These are phyloP conservation scores for Juncus effusus DNA, from an alignment of 176 grass and related monocot genomes.

Conservation along the genomic window DNA sequence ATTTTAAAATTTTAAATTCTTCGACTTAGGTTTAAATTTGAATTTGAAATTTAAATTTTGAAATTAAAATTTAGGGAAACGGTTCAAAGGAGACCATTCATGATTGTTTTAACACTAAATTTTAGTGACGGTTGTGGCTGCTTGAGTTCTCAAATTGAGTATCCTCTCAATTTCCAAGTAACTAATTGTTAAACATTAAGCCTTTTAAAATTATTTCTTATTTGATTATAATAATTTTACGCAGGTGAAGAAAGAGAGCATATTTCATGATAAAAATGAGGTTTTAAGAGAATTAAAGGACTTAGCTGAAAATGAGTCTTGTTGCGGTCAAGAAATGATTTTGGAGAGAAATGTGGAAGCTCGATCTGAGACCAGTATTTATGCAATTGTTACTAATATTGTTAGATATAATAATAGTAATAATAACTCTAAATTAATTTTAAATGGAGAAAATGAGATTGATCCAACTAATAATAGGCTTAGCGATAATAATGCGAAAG, in stretches of 20 bases:
- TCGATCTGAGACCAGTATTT: conserved; percentile 39
- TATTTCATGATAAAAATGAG: conserved; percentile 45
- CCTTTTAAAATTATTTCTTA: conserved; percentile 4
- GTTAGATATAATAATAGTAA: conserved; percentile 36
- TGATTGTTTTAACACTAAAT: conserved; percentile 74
- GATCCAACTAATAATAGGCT: background rate
- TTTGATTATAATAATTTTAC: conserved; percentile 15
- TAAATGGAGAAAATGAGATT: conserved; percentile 13
- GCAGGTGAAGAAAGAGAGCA: conserved; percentile 62
- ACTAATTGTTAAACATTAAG: conserved; percentile 20
- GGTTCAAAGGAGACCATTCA: conserved; percentile 57
- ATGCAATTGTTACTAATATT: conserved; percentile 68
- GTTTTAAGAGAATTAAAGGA: conserved; percentile 41
- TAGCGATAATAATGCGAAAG: too few relatives aligned
- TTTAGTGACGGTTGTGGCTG: conserved; percentile 81
- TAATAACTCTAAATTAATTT: conserved; percentile 21
- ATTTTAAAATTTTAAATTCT: conserved; percentile 14
- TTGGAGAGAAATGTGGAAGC: conserved; percentile 49
- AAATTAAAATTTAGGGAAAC: conserved; percentile 68
- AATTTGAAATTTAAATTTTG: conserved; percentile 24
- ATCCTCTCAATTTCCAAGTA: conserved; percentile 75
- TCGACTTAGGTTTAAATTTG: background rate
- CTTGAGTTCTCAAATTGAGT: conserved; percentile 58
- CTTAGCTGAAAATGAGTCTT: conserved; percentile 40
- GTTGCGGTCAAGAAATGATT: conserved; percentile 47